These are phyloP conservation scores for Colletotrichum sp. DNA, from an alignment of 2,329 filamentous ascomycete species.

Conservation along the genomic window DNA sequence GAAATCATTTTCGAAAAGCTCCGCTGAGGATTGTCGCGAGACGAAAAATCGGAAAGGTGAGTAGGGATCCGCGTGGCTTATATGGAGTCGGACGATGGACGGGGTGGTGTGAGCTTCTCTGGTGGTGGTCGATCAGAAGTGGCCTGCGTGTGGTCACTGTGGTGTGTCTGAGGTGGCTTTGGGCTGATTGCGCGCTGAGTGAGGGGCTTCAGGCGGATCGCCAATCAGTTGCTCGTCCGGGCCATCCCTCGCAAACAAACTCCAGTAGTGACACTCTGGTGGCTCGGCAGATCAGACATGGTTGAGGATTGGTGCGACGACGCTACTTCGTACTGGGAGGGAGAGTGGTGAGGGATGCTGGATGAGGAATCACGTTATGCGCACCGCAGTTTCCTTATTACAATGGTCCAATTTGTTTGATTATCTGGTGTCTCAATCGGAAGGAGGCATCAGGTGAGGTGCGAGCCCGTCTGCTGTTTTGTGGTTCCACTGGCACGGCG, in stretches of 20 bases:
- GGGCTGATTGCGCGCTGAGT: neutral
- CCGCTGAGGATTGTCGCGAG: neutral
- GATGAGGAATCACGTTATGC: neutral
- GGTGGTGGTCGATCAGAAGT: neutral
- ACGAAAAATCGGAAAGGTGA: rapidly evolving
- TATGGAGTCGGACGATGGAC: neutral
- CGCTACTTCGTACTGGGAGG: neutral
- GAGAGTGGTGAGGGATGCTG: neutral
- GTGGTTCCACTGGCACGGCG: conserved; percentile 7
- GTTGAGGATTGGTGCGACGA: neutral
- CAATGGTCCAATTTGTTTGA: neutral
- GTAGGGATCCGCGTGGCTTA: conserved; percentile 9
- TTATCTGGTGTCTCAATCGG: neutral
- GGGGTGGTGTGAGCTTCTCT: neutral
- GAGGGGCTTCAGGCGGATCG: neutral
- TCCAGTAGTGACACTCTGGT: neutral
- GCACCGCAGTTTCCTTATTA: neutral
- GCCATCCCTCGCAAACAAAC: neutral
- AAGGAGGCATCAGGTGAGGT: conserved; percentile 9
- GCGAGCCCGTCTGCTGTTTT: conserved; percentile 13
- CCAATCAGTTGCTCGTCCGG: neutral
- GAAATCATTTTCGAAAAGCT: neutral
- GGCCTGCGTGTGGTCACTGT: neutral
- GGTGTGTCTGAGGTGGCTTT: neutral
- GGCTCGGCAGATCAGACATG: conserved; percentile 6